Percentiles rank a stretch among this genome's conserved stretches.
Evolutionary conservation across 371 early-diverging fungal genomes (phyloP).

Genomic region (Funneliformis caledonium): DNA sequence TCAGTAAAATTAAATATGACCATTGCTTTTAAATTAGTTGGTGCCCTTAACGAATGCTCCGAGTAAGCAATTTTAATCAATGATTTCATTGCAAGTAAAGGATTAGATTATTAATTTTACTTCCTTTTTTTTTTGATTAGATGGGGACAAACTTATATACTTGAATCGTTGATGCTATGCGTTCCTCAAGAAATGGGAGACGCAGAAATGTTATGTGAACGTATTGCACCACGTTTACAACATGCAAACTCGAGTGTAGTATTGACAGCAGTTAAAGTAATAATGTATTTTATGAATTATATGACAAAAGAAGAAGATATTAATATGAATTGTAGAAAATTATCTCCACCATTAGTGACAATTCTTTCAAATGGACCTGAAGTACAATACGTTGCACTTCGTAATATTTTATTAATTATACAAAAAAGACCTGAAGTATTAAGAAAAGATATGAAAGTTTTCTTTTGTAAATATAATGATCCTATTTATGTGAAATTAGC

Average conservation of each 20-base stretch:
- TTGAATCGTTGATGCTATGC: conserved; percentile 84
- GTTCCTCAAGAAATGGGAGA: conserved; percentile 86
- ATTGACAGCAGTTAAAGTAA: conserved; percentile 85
- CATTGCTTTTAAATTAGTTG: conserved; percentile 85
- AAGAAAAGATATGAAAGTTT: conserved; percentile 89
- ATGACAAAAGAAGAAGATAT: conserved; percentile 74
- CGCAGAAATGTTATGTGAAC: conserved; percentile 89
- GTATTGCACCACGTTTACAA: conserved; percentile 91
- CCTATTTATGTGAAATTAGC: conserved; percentile 97
- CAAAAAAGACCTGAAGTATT: conserved; percentile 92
- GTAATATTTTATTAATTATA: conserved; percentile 93
- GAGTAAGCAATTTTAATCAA: conserved; percentile 62
- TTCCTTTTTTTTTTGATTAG: conserved; percentile 45
- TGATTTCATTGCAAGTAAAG: not conserved
- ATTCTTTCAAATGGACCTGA: conserved; percentile 90
- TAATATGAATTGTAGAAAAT: conserved; percentile 73
- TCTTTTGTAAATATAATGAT: conserved; percentile 99
- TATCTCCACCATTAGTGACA: conserved; percentile 94
- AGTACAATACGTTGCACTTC: conserved; percentile 95
- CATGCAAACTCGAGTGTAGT: conserved; percentile 98
- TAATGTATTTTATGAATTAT: conserved; percentile 91
- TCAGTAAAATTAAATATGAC: conserved; percentile 80
- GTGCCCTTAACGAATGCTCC: conserved; percentile 96
- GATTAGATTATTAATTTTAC: conserved; percentile 1
- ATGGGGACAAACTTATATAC: conserved; percentile 94